Evolutionary conservation across 2,329 filamentous ascomycete species (phyloP), one percentile per base, ranked within the genome.

Genomic region (Epichloe amarillans): DNA sequence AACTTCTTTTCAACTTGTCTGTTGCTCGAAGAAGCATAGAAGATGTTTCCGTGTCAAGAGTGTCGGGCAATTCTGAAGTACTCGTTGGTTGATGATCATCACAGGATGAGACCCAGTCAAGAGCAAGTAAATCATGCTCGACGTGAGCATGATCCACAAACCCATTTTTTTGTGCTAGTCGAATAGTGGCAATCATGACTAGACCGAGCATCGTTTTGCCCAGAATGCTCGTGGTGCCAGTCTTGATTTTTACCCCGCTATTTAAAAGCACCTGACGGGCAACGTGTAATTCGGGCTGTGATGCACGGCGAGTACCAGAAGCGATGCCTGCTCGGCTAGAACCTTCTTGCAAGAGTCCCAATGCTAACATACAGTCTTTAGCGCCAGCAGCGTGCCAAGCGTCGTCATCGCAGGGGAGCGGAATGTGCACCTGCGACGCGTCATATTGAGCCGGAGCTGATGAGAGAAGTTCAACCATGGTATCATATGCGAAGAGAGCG

Each of bases 391-490:
- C 84, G 57, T 88, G 84, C 84, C 84, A 88, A 2, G 81, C 79
- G 15, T 81, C 82, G 63, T 88, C 85, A 57, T 88, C 84, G 14
- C 78, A 76, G 8, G 85, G 84, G 5, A 89, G 68, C n/a, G 83
- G 82, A 38, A 88, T 64, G 33, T 73, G 72, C 47, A 88, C 72
- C 56, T 87, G 83, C 36, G 80, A 72, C 8, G 74, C 67, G 52
- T 86, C 79, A 41, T 88, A 78, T 43, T 78, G 72, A 14, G 83
- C 76, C 10, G 73, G 65, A n/a, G 69, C 67, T 62, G 88, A 88
- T 72, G 87, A 88, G 62, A 82, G 88, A 19, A 88, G 75, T 17
- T 78, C 78, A 61, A 83, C 75, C 11, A 82, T 78, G 15, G 76
- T 72, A 59, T 88, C 84, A 36, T 76, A 70, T 17, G 86, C 66